phyloP scores from a whole-genome alignment of 1,284 basidiomycete genomes.

The Cystobasidium slooffiae region DNA sequence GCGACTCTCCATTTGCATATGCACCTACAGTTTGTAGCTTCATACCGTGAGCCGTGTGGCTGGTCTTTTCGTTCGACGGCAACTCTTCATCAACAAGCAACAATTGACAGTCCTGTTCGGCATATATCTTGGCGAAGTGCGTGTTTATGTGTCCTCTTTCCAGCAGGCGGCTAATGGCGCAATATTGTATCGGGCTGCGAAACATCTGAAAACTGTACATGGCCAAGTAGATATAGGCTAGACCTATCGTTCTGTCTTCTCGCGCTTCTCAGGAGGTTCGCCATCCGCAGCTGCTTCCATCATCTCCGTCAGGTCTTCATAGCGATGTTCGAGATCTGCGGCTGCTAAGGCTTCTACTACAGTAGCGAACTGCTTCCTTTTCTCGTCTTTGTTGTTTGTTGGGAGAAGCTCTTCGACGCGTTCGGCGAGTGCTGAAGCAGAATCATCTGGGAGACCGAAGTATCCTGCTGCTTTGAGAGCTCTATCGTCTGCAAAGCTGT shows the following conservation, averaged over 20 bases:
- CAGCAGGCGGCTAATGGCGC: too few relatives aligned
- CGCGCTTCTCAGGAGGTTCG: slow-evolving; percentile 1
- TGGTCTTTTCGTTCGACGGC: too few relatives aligned
- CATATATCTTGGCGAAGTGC: too few relatives aligned
- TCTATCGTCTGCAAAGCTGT: slow-evolving; percentile 37
- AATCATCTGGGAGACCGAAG: slow-evolving; percentile 24
- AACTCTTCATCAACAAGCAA: too few relatives aligned
- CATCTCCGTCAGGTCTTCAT: slow-evolving; percentile 27
- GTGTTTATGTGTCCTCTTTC: too few relatives aligned
- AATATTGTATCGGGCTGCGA: too few relatives aligned
- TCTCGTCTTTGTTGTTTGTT: slow-evolving; percentile 5
- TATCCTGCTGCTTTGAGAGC: slow-evolving; percentile 37
- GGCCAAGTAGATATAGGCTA: too few relatives aligned
- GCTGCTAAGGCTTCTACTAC: slow-evolving; percentile 38
- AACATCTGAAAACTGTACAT: too few relatives aligned
- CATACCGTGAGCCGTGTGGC: too few relatives aligned
- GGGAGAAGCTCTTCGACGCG: slow-evolving; percentile 22
- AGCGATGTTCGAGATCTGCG: slow-evolving; percentile 34
- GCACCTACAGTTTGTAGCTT: too few relatives aligned
- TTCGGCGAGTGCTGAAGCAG: slow-evolving; percentile 15
- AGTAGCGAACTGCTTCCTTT: slow-evolving; percentile 18
- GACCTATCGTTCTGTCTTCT: slow-evolving; percentile 3
- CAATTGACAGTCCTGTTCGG: too few relatives aligned
- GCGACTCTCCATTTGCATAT: too few relatives aligned
- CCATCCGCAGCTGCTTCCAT: not conserved